Evolutionary conservation across 1,139 yeast genomes (phyloP).

Genomic region (Candida sp.): DNA sequence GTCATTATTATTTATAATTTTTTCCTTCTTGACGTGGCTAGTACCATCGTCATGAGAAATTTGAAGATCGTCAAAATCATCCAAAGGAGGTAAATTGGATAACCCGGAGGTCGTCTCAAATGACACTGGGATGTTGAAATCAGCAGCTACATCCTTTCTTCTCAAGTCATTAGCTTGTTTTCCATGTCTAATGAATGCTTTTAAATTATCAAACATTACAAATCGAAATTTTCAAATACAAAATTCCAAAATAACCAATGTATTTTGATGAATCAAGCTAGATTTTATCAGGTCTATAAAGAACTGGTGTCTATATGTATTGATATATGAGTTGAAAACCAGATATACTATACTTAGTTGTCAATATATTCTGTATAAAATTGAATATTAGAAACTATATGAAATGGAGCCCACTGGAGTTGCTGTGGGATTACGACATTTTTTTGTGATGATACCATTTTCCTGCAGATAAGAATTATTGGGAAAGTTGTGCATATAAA

Average conservation of each 20-base stretch:
- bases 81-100: neutral
- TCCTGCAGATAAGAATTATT: neutral
- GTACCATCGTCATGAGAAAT: neutral
- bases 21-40: conserved; percentile 10
- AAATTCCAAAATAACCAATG: neutral
- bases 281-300: neutral
- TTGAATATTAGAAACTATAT: no score
- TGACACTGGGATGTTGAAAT: neutral
- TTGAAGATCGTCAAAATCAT: neutral
- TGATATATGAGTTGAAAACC: conserved; percentile 1
- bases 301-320: neutral
- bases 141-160: conserved; percentile 10
- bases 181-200: conserved; percentile 83
- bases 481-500: neutral
- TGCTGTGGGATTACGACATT: neutral
- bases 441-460: neutral
- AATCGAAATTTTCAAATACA: neutral
- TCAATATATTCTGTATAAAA: neutral
- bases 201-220: conserved; percentile 55
- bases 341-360: neutral
- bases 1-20: conserved; percentile 6
- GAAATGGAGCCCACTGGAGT: no score
- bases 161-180: conserved; percentile 59
- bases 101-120: conserved; percentile 3
- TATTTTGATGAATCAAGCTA: neutral